phyloP scores from a whole-genome alignment of 2,329 filamentous ascomycete species.

The Aspergillus bombycis region DNA sequence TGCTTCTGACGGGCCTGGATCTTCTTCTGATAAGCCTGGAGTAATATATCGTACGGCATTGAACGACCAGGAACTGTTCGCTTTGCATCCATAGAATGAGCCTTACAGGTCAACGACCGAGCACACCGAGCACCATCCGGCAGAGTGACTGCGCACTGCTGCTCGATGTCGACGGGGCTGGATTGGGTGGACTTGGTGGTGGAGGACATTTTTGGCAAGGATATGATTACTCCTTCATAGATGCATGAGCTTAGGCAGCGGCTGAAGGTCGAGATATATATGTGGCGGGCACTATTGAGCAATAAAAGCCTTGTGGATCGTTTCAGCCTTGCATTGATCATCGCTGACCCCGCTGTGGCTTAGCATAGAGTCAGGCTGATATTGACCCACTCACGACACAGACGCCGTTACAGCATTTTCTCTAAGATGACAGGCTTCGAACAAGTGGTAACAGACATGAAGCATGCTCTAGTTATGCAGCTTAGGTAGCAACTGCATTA shows the following conservation, averaged over 20 bases:
- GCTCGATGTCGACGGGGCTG: conserved; percentile 85
- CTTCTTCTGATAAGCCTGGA: conserved; percentile 91
- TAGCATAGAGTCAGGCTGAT: background rate
- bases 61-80: conserved; percentile 83
- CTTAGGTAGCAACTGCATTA: no score
- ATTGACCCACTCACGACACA: background rate
- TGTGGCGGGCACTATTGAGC: background rate
- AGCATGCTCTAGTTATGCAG: no score
- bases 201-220: background rate
- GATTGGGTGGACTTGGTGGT: background rate
- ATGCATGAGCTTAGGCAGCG: background rate
- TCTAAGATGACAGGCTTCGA: no score
- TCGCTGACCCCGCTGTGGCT: background rate
- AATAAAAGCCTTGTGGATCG: background rate
- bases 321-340: background rate
- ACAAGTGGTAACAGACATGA: no score
- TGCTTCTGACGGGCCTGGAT: conserved; percentile 80
- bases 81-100: conserved; percentile 93
- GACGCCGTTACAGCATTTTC: no score
- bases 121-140: conserved; percentile 86
- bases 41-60: conserved; percentile 87
- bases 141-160: conserved; percentile 85
- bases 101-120: conserved; percentile 88
- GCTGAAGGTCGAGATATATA: background rate
- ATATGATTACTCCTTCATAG: background rate